Percentiles rank a stretch among this genome's conserved stretches.
These are phyloP conservation scores for Epichloe uncinata DNA, from an alignment of 2,329 filamentous ascomycete genomes.

Conservation along the genomic window DNA sequence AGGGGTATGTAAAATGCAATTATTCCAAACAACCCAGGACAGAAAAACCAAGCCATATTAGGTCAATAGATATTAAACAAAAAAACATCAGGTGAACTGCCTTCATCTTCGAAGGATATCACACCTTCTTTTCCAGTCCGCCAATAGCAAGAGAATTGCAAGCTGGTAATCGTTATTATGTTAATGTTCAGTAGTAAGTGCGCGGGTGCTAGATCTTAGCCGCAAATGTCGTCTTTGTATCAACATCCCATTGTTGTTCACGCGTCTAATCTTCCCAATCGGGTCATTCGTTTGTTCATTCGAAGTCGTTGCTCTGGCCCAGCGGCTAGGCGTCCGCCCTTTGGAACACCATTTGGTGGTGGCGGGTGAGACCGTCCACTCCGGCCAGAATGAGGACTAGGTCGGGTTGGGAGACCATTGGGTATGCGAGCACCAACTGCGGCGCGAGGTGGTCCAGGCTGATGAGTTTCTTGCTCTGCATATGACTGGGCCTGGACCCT, in stretches of 20 bases:
- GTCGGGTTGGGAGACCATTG: constrained; percentile 10
- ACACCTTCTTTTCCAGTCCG: not conserved
- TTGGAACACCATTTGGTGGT: constrained; percentile 1
- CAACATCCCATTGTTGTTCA: constrained; percentile 31
- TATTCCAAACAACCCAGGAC: not conserved
- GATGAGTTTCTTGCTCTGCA: constrained; percentile 7
- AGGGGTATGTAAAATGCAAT: not conserved
- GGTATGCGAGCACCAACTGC: constrained; percentile 12
- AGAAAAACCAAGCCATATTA: not conserved
- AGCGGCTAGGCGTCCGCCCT: constrained; percentile 7
- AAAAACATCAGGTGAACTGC: not conserved
- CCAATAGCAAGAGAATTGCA: too few species aligned
- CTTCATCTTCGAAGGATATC: not conserved
- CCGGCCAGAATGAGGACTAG: constrained; percentile 7
- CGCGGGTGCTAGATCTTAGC: too few species aligned
- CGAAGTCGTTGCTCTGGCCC: constrained; percentile 20
- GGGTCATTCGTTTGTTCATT: constrained; percentile 51
- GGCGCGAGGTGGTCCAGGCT: constrained; percentile 4
- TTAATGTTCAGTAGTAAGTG: too few species aligned
- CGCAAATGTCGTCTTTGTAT: not conserved
- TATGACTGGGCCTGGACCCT: constrained; percentile 25
- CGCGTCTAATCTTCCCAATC: constrained; percentile 27
- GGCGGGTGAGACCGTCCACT: constrained; percentile 1
- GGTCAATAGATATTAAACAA: not conserved
- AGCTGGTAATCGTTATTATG: too few species aligned